A percentile compares a stretch with the other conserved stretches of the same genome.
Conservation (phyloP, 2,329 filamentous ascomycete genomes). For the Teratosphaeria nubilosa region DNA sequence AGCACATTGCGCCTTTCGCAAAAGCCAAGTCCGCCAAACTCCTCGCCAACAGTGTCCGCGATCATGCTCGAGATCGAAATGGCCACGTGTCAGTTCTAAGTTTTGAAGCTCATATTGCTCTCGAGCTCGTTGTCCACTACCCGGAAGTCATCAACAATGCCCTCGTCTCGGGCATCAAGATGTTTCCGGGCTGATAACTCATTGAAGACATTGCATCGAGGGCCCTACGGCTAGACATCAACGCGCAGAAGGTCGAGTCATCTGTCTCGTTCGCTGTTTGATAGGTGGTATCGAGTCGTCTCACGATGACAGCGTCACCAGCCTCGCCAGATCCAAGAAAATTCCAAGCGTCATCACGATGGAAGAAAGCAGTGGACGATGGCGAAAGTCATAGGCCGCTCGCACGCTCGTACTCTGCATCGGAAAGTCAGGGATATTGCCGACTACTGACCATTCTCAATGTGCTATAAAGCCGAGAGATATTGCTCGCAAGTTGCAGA, state of each 20-base stretch:
- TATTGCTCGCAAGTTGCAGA: constrained; percentile 10
- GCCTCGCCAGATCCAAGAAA: constrained; percentile 8
- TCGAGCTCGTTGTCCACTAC: constrained; percentile 12
- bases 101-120: constrained; percentile 17
- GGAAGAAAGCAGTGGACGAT: background rate
- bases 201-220: constrained; percentile 5
- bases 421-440: constrained; percentile 16
- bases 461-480: constrained; percentile 12
- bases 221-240: constrained; percentile 8
- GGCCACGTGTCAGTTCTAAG: constrained; percentile 19
- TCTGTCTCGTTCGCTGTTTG: constrained; percentile 11
- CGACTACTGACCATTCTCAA: constrained; percentile 14
- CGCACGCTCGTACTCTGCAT: constrained; percentile 17
- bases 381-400: constrained; percentile 12
- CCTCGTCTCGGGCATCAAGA: constrained; percentile 13
- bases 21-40: constrained; percentile 9
- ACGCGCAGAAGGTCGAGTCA: constrained; percentile 11
- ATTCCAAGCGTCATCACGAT: constrained; percentile 7
- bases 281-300: constrained; percentile 13
- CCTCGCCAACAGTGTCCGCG: constrained; percentile 13
- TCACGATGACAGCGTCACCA: constrained; percentile 1
- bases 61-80: constrained; percentile 9
- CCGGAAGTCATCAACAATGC: constrained; percentile 13
- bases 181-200: constrained; percentile 4
- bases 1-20: constrained; percentile 14